phyloP scores from a whole-genome alignment of 352 stramenopile genomes.

The Globisporangium solare region DNA sequence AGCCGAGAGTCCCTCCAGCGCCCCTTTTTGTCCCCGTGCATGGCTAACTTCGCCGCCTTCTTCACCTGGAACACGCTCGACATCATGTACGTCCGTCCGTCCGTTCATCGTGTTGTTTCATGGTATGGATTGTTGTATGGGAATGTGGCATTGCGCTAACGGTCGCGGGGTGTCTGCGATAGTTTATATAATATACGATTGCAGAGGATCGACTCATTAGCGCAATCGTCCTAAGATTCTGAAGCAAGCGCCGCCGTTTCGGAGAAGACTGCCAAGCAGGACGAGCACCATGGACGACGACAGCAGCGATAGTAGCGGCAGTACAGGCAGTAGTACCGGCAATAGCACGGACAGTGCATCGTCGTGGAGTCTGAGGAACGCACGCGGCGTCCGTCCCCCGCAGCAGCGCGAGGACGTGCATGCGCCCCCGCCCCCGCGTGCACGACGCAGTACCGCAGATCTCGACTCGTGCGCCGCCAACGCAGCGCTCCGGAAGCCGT shows the following conservation, averaged over 20 bases:
- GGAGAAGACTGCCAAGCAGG: neutral
- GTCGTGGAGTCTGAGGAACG: neutral
- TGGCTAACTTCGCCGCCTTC: conserved; percentile 19
- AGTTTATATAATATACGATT: conserved; percentile 14
- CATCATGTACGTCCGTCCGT: conserved; percentile 17
- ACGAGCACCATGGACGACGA: conserved; percentile 15
- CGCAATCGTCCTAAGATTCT: conserved; percentile 10
- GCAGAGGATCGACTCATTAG: conserved; percentile 1
- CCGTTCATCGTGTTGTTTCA: no score
- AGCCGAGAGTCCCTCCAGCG: no score
- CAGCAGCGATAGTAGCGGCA: conserved; percentile 16
- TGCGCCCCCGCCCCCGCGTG: neutral
- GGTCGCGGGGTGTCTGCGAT: neutral
- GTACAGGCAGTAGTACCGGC: conserved; percentile 4
- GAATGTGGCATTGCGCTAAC: no score
- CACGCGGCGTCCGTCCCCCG: conserved; percentile 8
- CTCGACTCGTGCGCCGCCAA: conserved; percentile 13
- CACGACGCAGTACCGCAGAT: conserved; percentile 7
- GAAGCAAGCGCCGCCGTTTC: conserved; percentile 1
- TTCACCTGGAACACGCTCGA: conserved; percentile 21
- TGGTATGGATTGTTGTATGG: no score
- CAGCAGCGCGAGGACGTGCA: neutral
- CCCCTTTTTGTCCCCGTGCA: conserved; percentile 4
- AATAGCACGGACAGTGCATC: no score
- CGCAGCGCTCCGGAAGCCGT: conserved; percentile 6